A percentile compares a stretch with the other conserved stretches of the same genome.
phyloP scores from a whole-genome alignment of 2,329 filamentous ascomycete genomes.

The Hymenoscyphus scutula region DNA sequence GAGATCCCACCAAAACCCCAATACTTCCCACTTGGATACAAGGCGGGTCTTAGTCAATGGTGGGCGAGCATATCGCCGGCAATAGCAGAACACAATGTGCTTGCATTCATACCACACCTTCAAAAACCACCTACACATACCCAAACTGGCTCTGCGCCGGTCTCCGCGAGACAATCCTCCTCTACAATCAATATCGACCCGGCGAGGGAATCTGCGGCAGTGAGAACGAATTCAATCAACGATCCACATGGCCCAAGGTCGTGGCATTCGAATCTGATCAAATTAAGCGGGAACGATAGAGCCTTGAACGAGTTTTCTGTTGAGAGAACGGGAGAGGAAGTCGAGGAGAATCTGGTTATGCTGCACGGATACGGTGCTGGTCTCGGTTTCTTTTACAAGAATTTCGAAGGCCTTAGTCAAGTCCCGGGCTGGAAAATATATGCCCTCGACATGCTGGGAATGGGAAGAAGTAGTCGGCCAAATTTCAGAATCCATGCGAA shows the following conservation, averaged over 20 bases:
- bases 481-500: conserved; percentile 83
- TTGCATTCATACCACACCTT: conserved; percentile 81
- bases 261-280: conserved; percentile 84
- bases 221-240: conserved; percentile 48
- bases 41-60: conserved; percentile 90
- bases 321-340: conserved; percentile 69
- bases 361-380: conserved; percentile 95
- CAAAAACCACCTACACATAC: conserved; percentile 58
- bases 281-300: conserved; percentile 80
- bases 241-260: conserved; percentile 83
- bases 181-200: conserved; percentile 37
- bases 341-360: conserved; percentile 88
- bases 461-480: conserved; percentile 85
- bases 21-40: conserved; percentile 86
- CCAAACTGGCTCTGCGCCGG: conserved; percentile 54
- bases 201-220: conserved; percentile 40
- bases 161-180: conserved; percentile 42
- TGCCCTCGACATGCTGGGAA: conserved; percentile 90
- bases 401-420: conserved; percentile 84
- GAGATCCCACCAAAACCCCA: conserved; percentile 32
- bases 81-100: conserved; percentile 81
- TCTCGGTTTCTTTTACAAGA: conserved; percentile 97
- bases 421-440: conserved; percentile 82
- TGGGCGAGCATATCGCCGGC: conserved; percentile 84
- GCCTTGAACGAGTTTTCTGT: conserved; percentile 63